These are phyloP conservation scores for Scleroderma bovista DNA, from an alignment of 768 basidiomycete species.

Conservation along the genomic window DNA sequence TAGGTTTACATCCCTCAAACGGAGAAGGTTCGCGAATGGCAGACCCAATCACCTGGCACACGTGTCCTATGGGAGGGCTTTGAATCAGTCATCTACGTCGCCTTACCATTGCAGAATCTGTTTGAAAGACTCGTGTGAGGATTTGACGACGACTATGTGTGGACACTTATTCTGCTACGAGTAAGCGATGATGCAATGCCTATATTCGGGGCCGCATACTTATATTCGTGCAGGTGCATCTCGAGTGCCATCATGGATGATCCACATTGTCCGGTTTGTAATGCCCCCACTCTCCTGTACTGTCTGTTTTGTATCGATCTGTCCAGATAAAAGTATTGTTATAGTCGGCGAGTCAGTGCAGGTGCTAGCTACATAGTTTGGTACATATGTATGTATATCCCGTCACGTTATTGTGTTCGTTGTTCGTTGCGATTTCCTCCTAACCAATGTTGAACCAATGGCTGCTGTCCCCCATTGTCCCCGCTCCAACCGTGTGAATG, in stretches of 20 bases:
- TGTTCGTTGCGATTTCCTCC: too few species aligned
- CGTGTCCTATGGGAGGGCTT: constrained; percentile 7
- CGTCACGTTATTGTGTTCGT: too few species aligned
- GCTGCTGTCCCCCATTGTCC: not conserved
- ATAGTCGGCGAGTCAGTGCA: not conserved
- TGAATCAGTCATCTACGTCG: constrained; percentile 3
- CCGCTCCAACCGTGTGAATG: not conserved
- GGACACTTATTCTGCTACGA: constrained; percentile 58
- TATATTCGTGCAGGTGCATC: constrained; percentile 41
- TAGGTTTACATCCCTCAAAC: constrained; percentile 26
- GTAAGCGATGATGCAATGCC: constrained; percentile 17
- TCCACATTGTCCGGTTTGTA: constrained; percentile 48
- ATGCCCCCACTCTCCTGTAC: constrained; percentile 46
- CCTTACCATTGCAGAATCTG: constrained; percentile 48
- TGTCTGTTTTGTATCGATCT: constrained; percentile 51
- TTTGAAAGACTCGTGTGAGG: constrained; percentile 42
- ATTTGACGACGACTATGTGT: constrained; percentile 57
- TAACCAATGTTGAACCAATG: not conserved
- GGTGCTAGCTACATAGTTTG: not conserved
- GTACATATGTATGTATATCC: too few species aligned
- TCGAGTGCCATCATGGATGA: constrained; percentile 42
- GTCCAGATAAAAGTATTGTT: constrained; percentile 9
- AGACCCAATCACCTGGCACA: constrained; percentile 6
- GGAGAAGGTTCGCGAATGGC: constrained; percentile 11
- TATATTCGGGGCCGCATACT: not conserved